phyloP scores from a whole-genome alignment of 805 yeast genomes.

The Saccharomycopsis fermentans region DNA sequence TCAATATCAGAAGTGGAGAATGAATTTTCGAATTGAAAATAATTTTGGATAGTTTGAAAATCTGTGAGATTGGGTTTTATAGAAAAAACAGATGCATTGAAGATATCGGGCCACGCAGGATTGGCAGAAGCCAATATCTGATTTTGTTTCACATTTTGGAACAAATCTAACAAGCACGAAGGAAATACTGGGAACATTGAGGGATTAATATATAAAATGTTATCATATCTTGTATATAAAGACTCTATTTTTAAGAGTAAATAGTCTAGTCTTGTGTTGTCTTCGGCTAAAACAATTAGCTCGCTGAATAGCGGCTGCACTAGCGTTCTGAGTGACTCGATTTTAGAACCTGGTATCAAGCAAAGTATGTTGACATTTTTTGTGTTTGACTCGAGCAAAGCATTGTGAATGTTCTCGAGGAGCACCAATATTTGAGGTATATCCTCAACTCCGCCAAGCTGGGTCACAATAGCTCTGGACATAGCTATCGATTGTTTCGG shows the following conservation, averaged over 20 bases:
- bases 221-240: background rate
- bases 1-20: background rate
- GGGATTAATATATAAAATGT: background rate
- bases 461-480: background rate
- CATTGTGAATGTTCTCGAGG: background rate
- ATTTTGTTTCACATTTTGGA: background rate
- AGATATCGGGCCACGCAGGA: constrained; percentile 87
- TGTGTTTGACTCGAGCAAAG: background rate
- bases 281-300: background rate
- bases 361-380: background rate
- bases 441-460: background rate
- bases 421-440: background rate
- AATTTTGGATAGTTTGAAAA: constrained; percentile 32
- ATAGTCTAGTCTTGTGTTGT: background rate
- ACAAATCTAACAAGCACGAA: background rate
- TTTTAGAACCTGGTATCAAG: background rate
- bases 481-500: background rate
- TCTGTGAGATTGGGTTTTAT: constrained; percentile 40
- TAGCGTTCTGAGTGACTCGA: background rate
- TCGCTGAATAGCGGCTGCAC: background rate
- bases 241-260: background rate
- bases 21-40: constrained; percentile 19
- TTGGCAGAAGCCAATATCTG: constrained; percentile 52
- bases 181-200: background rate
- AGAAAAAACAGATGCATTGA: constrained; percentile 70